Base-by-base conservation (phyloP, 2,329 filamentous ascomycete species). In the Taxawa tesnikishii region DNA sequence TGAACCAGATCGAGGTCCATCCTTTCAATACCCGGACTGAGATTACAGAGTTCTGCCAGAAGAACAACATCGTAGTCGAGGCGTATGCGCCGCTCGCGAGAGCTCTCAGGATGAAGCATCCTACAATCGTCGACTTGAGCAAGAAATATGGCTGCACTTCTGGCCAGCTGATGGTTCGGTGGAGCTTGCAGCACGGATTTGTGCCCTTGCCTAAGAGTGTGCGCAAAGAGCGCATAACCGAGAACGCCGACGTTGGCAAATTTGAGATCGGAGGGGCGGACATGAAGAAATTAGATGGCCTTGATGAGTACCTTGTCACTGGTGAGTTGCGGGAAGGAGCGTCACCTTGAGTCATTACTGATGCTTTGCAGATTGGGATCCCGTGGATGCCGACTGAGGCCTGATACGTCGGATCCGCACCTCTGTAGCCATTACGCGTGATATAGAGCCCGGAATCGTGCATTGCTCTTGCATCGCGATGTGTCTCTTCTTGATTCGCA, bases 1-100 rank as follows among this genome's bases (percentile, higher is more conserved):
- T 88, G 31, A 88, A 88, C 47, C 83, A 90, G 58, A 78, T 87
- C 45, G 79, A 88, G 52, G 69, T 87, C 2, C 81, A 88, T 39
- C 82, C 81, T 0, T 90, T 88, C 68, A 83, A 87, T 51, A 84
- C 79, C 2, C 72, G 78, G 32, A 65, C 62, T 0, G 64, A 67
- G 23, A 84, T 90, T 40, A 68, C 73, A 1, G 63, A 68, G 9
- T 75, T 73, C 43, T 83, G 83, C 47, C 64, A 71, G 35, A 59
- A 70, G 38, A 62, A 87, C 41, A 59, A 63, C 23, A 85, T 90
- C 36, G 58, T 77, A 0, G 67, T 90, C 2, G 75, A 90, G 55
- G 83, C 83, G 0, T 92, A 90, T 43, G 81, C 81, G 5, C 83
- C 83, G 5, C 67, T 90, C 3, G 82, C 75, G 3, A 67, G 79